Evolutionary conservation across 116 monocot species (phyloP).

Genomic region (Thalassia testudinum): DNA sequence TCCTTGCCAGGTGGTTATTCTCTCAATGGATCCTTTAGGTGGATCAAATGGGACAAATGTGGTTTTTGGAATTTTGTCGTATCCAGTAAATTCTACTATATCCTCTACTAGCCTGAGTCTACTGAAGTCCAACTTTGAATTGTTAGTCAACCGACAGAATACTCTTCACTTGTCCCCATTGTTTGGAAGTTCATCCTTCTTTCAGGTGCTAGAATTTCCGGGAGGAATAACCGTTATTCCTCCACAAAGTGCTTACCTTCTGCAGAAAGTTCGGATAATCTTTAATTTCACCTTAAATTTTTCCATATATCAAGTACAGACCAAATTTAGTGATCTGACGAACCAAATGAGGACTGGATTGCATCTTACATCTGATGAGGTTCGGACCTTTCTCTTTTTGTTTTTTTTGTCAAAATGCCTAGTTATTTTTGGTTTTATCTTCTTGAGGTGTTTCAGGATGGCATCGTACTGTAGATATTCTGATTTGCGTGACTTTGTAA

Average conservation of each 20-base stretch:
- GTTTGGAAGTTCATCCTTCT: slow-evolving; percentile 75
- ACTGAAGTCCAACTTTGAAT: slow-evolving; percentile 52
- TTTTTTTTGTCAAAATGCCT: too few relatives aligned
- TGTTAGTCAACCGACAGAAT: slow-evolving; percentile 45
- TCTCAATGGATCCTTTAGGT: slow-evolving; percentile 31
- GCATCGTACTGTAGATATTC: too few relatives aligned
- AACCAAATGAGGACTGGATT: slow-evolving; percentile 84
- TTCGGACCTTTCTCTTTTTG: slow-evolving; percentile 3
- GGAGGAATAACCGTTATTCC: slow-evolving; percentile 90
- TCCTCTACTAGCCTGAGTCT: slow-evolving; percentile 66
- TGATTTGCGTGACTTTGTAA: too few relatives aligned
- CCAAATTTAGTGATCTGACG: slow-evolving; percentile 46
- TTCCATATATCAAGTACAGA: slow-evolving; percentile 64
- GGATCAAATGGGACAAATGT: slow-evolving; percentile 71
- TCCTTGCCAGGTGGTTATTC: slow-evolving; percentile 50
- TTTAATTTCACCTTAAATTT: slow-evolving; percentile 95
- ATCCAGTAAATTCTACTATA: slow-evolving; percentile 45
- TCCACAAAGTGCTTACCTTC: slow-evolving; percentile 66
- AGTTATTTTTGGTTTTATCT: too few relatives aligned
- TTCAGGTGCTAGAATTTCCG: slow-evolving; percentile 83
- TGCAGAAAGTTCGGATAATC: slow-evolving; percentile 51
- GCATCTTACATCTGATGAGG: slow-evolving; percentile 77
- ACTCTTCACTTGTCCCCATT: slow-evolving; percentile 55
- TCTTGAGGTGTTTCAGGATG: too few relatives aligned
- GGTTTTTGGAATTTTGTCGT: slow-evolving; percentile 75